Evolutionary conservation across 1,284 basidiomycete species (phyloP), one percentile per base, ranked within the genome.

Genomic region (Microbotryum intermedium): DNA sequence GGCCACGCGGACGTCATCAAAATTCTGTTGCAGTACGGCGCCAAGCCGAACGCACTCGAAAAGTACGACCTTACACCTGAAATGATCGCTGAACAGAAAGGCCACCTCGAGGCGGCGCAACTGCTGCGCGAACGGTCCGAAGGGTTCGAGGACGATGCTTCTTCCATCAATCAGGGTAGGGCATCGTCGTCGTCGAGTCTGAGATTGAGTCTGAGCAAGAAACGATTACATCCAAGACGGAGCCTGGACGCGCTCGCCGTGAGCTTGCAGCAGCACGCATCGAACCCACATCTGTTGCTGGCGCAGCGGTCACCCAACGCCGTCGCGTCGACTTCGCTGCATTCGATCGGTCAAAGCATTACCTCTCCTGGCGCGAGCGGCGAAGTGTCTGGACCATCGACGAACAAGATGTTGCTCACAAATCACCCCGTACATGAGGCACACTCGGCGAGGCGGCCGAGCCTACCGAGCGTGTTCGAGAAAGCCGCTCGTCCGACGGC

Each of bases 1-100:
- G 90, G 90, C 5, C 88, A 95, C 74, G 82, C 82, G 34, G 75
- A 79, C 21, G 82, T 90, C 67, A 82, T 90, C 47, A 81, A 79
- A 62, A 82, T 86, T 30, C 82, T 95, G 47, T 82, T 95, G 30
- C 80, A 84, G 11, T 83, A 83, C 66, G 90, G 90, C 43, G 91
- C 91, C 6, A 80, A 83, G 60, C 82, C 88, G 25, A 79, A 85
- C 72, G 82, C 83, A 58, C 74, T 83, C 21, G 91, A 95, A 76
- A 94, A 94, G 74, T 84, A 90, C 74, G 89, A 88, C 8, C 77
- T 88, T 65, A 90, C 87, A 0, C 85, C 91, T 3, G 76, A 77
- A 55, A 74, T 76, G 50, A 73, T 81, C 23, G 79, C 79, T 9
- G 70, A 74, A 39, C 70, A 74, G 50, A 76, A 76, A 57, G 76